These are phyloP conservation scores for Saprolegnia parasitica DNA, from an alignment of 352 stramenopile genomes.

Conservation along the genomic window DNA sequence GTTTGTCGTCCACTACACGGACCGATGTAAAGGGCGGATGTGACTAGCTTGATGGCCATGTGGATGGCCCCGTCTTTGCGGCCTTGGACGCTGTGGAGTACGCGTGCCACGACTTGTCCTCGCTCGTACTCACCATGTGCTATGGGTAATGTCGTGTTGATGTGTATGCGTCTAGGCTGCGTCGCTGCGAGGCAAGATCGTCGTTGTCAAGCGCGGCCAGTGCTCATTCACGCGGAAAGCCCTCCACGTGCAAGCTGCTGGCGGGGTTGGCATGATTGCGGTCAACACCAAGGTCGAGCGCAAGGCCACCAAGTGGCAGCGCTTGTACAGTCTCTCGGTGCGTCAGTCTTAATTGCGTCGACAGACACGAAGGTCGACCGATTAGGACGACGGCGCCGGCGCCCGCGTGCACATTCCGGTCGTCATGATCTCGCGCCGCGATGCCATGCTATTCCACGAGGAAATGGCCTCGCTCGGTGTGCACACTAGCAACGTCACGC, in stretches of 20 bases:
- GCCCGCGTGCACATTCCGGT: slow-evolving; percentile 55
- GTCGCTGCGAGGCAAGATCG: slow-evolving; percentile 48
- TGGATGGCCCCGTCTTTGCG: slow-evolving; percentile 57
- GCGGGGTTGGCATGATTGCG: slow-evolving; percentile 55
- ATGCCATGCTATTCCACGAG: slow-evolving; percentile 46
- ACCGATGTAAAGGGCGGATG: no score
- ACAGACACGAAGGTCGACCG: neutral
- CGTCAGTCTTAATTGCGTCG: slow-evolving; percentile 2
- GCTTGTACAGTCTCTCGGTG: slow-evolving; percentile 57
- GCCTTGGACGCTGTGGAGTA: slow-evolving; percentile 41
- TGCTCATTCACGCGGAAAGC: slow-evolving; percentile 81
- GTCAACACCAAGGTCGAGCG: slow-evolving; percentile 58
- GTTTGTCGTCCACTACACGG: slow-evolving; percentile 21
- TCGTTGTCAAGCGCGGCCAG: slow-evolving; percentile 59
- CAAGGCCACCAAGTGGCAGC: slow-evolving; percentile 33
- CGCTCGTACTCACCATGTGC: slow-evolving; percentile 13
- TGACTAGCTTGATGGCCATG: slow-evolving; percentile 30
- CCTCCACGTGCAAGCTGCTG: slow-evolving; percentile 49
- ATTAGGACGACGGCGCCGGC: slow-evolving; percentile 45
- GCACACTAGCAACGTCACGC: no score
- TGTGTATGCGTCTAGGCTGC: slow-evolving; percentile 20
- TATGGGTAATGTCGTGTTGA: slow-evolving; percentile 23
- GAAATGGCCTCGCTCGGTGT: slow-evolving; percentile 31
- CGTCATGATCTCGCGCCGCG: slow-evolving; percentile 55
- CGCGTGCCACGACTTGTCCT: slow-evolving; percentile 42